Evolutionary conservation across 495 filamentous ascomycete species (phyloP), one percentile per base, ranked within the genome.

Genomic region (Penicillium cinerascens): DNA sequence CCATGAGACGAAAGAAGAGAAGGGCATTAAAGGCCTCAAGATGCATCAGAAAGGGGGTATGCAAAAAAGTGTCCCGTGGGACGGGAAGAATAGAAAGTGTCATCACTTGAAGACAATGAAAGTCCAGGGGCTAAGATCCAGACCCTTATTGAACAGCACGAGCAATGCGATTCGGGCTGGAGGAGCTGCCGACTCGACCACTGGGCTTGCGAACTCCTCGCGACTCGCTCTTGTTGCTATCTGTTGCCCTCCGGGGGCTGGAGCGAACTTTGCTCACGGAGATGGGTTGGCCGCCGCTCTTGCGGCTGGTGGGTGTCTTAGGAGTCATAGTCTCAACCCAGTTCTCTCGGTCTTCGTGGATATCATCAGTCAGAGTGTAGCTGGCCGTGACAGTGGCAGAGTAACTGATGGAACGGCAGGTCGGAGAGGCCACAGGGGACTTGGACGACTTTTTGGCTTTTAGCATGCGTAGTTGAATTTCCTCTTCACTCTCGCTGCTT

Each of bases 171-270:
- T 43, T 41, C 2, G 63, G 63, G 42, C 60, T 66, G 10, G 55
- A 61, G 15, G 86, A 73, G 63, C 92, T 95, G 7, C 91, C 91
- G n/a, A 96, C 79, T 8, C 92, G 82, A n/a, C 91, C 90, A 66
- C 91, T 96, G 6, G 87, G 86, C 75, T 98, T 98, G 47, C 92
- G 82, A 21, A 97, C 86, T 13, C 89, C 89, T 22, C 76, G 77
- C 55, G 78, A 74, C 62, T 80, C 77, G 39, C 72, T 75, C 49
- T 75, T 59, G 47, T 42, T 59, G 55, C 70, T 76, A 73, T 78
- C 73, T 57, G 78, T 78, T 61, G 78, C 73, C 57, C 83, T 73
- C 50, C 84, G 79, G 25, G 82, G 85, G 60, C 81, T 85, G 1
- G 85, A 78, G 33, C 92, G 80, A 42, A 87, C 78, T 77, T 96